A percentile compares a stretch with the other conserved stretches of the same genome.
Evolutionary conservation across 352 stramenopile species (phyloP).

Genomic region (Phytophthora europaea): DNA sequence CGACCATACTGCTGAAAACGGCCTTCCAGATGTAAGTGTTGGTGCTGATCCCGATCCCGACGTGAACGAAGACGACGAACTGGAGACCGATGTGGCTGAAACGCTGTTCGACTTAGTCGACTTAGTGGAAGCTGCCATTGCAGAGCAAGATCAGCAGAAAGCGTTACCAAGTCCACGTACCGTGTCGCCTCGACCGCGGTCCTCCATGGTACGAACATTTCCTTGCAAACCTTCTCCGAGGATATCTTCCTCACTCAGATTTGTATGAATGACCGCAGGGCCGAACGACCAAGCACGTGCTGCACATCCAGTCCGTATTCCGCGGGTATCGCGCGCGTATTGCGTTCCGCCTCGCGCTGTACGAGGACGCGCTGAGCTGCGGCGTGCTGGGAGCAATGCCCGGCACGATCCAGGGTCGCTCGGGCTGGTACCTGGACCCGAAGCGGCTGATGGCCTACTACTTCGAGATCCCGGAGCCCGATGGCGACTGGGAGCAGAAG

Average conservation of each 20-base stretch:
- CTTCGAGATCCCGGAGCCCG: constrained; percentile 61
- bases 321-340: constrained; percentile 61
- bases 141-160: constrained; percentile 17
- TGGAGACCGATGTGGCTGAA: constrained; percentile 56
- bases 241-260: not conserved
- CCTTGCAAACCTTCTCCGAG: not conserved
- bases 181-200: constrained; percentile 24
- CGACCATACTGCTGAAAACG: constrained; percentile 6
- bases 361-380: constrained; percentile 69
- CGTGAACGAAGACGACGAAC: constrained; percentile 27
- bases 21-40: not conserved
- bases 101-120: constrained; percentile 57
- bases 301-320: constrained; percentile 66
- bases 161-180: constrained; percentile 15
- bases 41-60: not conserved
- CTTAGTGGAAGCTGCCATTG: constrained; percentile 28
- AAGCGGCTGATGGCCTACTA: constrained; percentile 83
- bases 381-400: constrained; percentile 81
- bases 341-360: constrained; percentile 67
- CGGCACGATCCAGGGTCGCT: constrained; percentile 65
- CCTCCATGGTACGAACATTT: constrained; percentile 19
- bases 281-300: constrained; percentile 27
- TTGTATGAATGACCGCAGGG: constrained; percentile 2
- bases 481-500: constrained; percentile 77
- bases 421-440: constrained; percentile 83